A percentile compares a stretch with the other conserved stretches of the same genome.
phyloP scores from a whole-genome alignment of 225 moss, liverwort and hornwort species.

The Lunularia cruciata region DNA sequence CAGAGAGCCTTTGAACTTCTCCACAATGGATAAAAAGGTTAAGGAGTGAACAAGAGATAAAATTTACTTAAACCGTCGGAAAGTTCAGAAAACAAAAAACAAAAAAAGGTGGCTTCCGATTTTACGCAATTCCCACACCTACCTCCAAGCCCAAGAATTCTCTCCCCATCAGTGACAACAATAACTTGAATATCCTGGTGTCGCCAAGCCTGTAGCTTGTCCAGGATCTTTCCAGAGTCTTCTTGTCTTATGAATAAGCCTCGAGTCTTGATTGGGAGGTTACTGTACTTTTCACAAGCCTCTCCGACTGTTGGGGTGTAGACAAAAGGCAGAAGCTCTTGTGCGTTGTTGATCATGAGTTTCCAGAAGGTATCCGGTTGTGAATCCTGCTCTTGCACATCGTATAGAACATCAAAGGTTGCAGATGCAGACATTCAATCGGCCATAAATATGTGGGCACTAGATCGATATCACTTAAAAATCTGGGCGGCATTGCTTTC shows the following conservation, averaged over 20 bases:
- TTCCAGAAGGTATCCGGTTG: constrained; percentile 55
- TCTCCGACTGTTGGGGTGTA: constrained; percentile 83
- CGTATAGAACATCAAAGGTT: constrained; percentile 15
- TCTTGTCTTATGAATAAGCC: constrained; percentile 59
- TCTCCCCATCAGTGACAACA: constrained; percentile 84
- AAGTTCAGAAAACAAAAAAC: background rate
- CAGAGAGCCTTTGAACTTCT: background rate
- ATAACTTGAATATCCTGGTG: constrained; percentile 60
- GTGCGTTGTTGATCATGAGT: constrained; percentile 68
- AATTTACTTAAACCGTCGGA: background rate
- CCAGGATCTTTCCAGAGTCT: constrained; percentile 55
- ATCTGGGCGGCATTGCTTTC: background rate
- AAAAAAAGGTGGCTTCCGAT: constrained; percentile 2
- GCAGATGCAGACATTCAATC: constrained; percentile 4
- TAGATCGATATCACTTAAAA: background rate
- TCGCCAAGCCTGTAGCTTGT: constrained; percentile 54
- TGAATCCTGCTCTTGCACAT: constrained; percentile 30
- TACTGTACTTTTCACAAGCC: constrained; percentile 75
- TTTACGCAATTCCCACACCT: constrained; percentile 2
- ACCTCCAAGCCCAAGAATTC: constrained; percentile 77
- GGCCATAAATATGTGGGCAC: constrained; percentile 8
- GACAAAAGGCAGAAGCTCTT: constrained; percentile 75
- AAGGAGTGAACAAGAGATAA: constrained; percentile 3
- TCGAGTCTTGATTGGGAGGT: constrained; percentile 61
- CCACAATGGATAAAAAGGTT: background rate